Evolutionary conservation across 805 yeast species (phyloP), one percentile per base, ranked within the genome.

Genomic region (Maudiozyma saulgeensis): DNA sequence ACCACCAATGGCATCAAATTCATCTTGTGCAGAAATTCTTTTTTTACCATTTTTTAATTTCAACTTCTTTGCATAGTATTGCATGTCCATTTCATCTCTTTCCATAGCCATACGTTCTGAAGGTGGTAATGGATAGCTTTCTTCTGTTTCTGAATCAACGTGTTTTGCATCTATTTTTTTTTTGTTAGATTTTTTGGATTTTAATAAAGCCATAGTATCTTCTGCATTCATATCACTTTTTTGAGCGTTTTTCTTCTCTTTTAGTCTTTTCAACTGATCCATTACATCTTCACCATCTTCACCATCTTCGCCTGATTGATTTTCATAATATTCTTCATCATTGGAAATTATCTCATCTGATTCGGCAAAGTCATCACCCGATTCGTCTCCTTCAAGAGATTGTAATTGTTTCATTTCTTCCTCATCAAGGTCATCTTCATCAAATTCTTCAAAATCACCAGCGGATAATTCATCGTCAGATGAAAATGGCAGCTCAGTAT

Each of bases 1-100:
- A n/a, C 89, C 95, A 43, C 86, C 96, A 44, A 89, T 71, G 2
- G 82, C 77, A 65, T 88, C 96, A 59, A 84, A 85, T 13, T 80
- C 88, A 39, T 75, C 81, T 3, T 61, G 61, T 2, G 70, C 70
- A 41, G 47, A 64, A 53, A 76, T 77, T 38, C 73, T 67, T 44
- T 83, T 69, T 15, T 71, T 72, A 48, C 73, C 75, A 0, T 80
- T 78, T 54, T 80, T 80, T 56, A 86, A 63, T 1, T 95, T 95
- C 9, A 90, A 71, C 58, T 85, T 82, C 53, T 83, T 84, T 3
- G 96, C 90, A 63, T 88, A 90, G 60, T 83, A 87, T 41, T 76
- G 79, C 68, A 86, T 81, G 48, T 90, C 96, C 49, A 79, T 82
- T 51, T 87, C 95, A 56, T 86, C 95, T 53, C 76, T 73, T 44